Evolutionary conservation across 768 basidiomycete species (phyloP), one percentile per base, ranked within the genome.

Genomic region (Trametes villosa): DNA sequence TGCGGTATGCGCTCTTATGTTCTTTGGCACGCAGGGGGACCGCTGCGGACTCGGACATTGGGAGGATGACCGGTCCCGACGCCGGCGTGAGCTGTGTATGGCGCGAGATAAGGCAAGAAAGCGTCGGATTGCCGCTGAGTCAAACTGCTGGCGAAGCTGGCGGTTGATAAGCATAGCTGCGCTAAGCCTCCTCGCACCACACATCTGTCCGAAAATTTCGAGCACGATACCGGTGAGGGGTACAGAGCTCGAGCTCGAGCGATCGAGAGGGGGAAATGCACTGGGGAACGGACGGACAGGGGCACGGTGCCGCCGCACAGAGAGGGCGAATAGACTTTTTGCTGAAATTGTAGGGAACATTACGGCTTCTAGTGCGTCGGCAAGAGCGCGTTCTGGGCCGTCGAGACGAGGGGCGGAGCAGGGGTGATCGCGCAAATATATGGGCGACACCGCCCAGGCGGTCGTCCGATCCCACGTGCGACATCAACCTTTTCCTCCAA

Each of bases 81-180:
- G 34, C 59, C 45, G 30, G 48, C 48, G 50, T 31, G 34, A 52
- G 59, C 51, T 47, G 51, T 60, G 59, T 60, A 46, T 36, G 33
- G 50, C 44, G 59, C 51, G 59, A 60, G 59, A 60, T 60, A 60
- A 59, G 50, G 51, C 44, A 45, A 47, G 29, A 46, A 4, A 52
- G 33, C 8, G 44, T 29, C 12, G 24, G 27, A 36, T 38, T 44
- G 57, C 57, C 55, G 49, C 57, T 41, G 48, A 58, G 40, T 50
- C 46, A 38, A 57, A 22, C 8, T 33, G 48, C 48, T 31, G 48
- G 27, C 40, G 46, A 31, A 41, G 36, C 29, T 22, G 44, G 51
- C 59, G 59, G 51, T 60, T 60, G 59, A 60, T 60, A 60, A 60
- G 59, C 51, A 53, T 26, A 45, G 31, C 24, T 26, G 20, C 44